A percentile compares a stretch with the other conserved stretches of the same genome.
phyloP scores from a whole-genome alignment of 208 protist species.

The Trypanosomatidae sp. region DNA sequence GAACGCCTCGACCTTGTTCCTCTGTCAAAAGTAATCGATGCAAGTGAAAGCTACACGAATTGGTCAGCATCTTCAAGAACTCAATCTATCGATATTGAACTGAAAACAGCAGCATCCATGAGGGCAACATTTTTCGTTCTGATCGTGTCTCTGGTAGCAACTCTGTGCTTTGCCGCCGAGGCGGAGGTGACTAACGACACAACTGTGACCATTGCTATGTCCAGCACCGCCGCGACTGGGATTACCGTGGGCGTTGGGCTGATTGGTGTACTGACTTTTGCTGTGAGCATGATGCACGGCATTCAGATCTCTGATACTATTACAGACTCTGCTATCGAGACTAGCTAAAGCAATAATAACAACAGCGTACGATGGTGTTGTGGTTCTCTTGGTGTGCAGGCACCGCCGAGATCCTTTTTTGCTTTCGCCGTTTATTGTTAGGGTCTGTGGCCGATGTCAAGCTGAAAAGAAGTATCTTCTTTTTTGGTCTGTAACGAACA shows the following conservation, averaged over 20 bases:
- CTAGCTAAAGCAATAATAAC: conserved; percentile 1
- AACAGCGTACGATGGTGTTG: neutral
- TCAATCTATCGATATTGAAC: neutral
- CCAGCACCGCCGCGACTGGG: conserved; percentile 58
- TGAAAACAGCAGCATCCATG: neutral
- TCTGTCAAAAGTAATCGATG: neutral
- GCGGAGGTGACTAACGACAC: conserved; percentile 13
- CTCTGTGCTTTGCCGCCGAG: conserved; percentile 10
- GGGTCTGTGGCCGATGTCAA: neutral
- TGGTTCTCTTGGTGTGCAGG: conserved; percentile 1
- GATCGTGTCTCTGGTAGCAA: conserved; percentile 16
- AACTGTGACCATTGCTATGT: conserved; percentile 60
- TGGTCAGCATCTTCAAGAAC: neutral
- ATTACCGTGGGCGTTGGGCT: conserved; percentile 63
- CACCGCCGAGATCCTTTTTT: conserved; percentile 1
- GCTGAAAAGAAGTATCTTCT: neutral
- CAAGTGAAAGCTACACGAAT: neutral
- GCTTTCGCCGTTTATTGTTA: conserved; percentile 1
- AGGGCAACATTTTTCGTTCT: conserved; percentile 8
- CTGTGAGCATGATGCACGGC: conserved; percentile 70
- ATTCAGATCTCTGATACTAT: conserved; percentile 74
- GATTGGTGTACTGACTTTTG: conserved; percentile 60
- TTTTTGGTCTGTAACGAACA: neutral
- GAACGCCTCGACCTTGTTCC: neutral
- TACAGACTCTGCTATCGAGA: conserved; percentile 22